Conservation (phyloP, 2,329 filamentous ascomycete genomes). For the Scedosporium aurantiacum region DNA sequence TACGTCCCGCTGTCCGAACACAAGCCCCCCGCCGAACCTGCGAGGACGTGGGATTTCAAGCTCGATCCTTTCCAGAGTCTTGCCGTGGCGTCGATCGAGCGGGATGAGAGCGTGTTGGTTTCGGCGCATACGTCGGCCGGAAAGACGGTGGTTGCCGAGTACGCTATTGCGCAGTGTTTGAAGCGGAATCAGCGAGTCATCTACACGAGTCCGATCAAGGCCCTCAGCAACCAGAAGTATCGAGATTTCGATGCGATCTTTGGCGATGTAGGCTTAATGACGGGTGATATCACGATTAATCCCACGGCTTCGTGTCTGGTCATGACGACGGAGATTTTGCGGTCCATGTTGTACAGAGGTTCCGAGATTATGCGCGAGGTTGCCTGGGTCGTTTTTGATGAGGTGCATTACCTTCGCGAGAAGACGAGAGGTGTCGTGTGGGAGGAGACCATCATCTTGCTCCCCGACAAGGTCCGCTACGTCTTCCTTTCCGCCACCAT, state of each 20-base stretch:
- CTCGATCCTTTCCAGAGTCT: slow-evolving; percentile 96
- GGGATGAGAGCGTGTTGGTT: slow-evolving; percentile 91
- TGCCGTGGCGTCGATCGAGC: slow-evolving; percentile 86
- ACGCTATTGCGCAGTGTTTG: slow-evolving; percentile 93
- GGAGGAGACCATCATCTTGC: slow-evolving; percentile 97
- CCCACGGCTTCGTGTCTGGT: slow-evolving; percentile 95
- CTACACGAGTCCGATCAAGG: slow-evolving; percentile 98
- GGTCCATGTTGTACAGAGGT: slow-evolving; percentile 94
- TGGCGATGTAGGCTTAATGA: slow-evolving; percentile 96
- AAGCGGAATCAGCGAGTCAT: slow-evolving; percentile 97
- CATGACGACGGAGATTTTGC: slow-evolving; percentile 98
- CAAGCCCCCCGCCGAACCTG: slow-evolving; percentile 77
- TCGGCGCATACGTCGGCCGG: slow-evolving; percentile 96
- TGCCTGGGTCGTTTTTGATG: slow-evolving; percentile 95
- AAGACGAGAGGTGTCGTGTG: slow-evolving; percentile 91
- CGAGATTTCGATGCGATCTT: slow-evolving; percentile 93
- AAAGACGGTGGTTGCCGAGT: slow-evolving; percentile 97
- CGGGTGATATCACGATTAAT: slow-evolving; percentile 97
- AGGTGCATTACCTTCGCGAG: slow-evolving; percentile 97
- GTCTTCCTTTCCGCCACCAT: slow-evolving; percentile 98
- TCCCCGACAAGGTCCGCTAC: slow-evolving; percentile 97
- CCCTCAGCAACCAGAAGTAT: slow-evolving; percentile 96
- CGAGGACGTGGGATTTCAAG: slow-evolving; percentile 75
- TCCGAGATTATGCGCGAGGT: slow-evolving; percentile 99
- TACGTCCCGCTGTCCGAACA: slow-evolving; percentile 94